A percentile compares a stretch with the other conserved stretches of the same genome.
Evolutionary conservation across 2,329 filamentous ascomycete species (phyloP).

Genomic region (Diplocarpon mali): DNA sequence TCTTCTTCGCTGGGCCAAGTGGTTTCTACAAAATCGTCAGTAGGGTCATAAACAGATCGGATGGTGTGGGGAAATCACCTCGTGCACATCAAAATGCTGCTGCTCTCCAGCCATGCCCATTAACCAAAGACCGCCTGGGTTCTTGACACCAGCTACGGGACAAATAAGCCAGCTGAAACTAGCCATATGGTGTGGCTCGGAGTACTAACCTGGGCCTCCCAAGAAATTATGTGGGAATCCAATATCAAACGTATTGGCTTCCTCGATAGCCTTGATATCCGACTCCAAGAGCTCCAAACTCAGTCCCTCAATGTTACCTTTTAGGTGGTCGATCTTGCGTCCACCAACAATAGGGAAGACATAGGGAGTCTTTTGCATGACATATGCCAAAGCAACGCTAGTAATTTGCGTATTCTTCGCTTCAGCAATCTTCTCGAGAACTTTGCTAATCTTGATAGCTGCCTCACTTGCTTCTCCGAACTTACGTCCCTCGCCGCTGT

Average conservation of each 20-base stretch:
- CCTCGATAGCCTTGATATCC: conserved; percentile 57
- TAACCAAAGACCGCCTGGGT: conserved; percentile 25
- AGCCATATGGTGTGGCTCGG: no score
- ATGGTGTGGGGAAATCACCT: not conserved
- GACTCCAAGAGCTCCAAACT: conserved; percentile 45
- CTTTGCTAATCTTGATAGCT: conserved; percentile 40
- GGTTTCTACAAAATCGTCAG: conserved; percentile 1
- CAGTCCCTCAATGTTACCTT: conserved; percentile 59
- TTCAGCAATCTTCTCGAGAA: conserved; percentile 47
- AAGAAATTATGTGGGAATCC: conserved; percentile 58
- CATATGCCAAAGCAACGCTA: conserved; percentile 59
- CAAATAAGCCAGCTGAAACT: no score
- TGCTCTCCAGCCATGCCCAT: conserved; percentile 34
- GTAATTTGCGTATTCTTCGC: conserved; percentile 47
- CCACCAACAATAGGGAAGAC: conserved; percentile 66
- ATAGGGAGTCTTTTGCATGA: conserved; percentile 59
- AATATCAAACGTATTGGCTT: conserved; percentile 47
- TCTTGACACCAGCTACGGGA: conserved; percentile 23
- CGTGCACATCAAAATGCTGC: conserved; percentile 35
- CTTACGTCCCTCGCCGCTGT: conserved; percentile 30
- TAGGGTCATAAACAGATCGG: not conserved
- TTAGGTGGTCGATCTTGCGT: conserved; percentile 57
- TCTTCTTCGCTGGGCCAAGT: conserved; percentile 8
- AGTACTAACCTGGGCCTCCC: conserved; percentile 27
- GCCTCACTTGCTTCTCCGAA: conserved; percentile 33